Evolutionary conservation across 495 filamentous ascomycete genomes (phyloP), one percentile per base, ranked within the genome.

Genomic region (Daldinia vernicosa): DNA sequence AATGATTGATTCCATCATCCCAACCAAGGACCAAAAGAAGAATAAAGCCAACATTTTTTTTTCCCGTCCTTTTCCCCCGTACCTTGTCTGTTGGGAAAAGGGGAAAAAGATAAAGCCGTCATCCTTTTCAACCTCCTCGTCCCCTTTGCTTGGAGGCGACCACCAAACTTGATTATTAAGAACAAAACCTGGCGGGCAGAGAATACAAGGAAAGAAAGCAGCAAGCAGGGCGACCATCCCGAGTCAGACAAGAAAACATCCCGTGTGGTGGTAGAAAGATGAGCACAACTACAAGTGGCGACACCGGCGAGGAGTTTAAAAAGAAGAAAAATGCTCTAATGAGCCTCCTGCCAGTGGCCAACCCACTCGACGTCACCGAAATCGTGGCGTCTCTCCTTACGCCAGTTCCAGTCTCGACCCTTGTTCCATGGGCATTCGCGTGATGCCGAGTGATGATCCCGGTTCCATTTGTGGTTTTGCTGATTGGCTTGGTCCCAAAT

Each of bases 341-440:
- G 80, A 70, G 81, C 73, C 55, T 92, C 89, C 74, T 91, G 86
- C 91, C 92, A 95, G 79, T 89, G 92, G 82, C 93, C 94, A 86
- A 97, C 92, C 86, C 93, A 94, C 85, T 94, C 93, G 77, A 91
- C 80, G 77, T 93, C 92, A 74, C 89, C 89, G 76, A 91, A 86
- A 76, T 89, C 82, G 72, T 84, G 83, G 70, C 85, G 87, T 74
- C 88, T 87, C 70, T 89, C 84, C 70, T 85, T 88, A 70, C 91
- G 91, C 91, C 91, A 93, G 69, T 85, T 82, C 78, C 79, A 84
- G 59, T 76, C 74, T 71, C 74, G 71, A 60, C 82, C 80, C 73
- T 81, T 81, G 63, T 65, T 82, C 75, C 81, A 81, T 26, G 83
- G 83, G 74, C 81, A 84, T 37, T 81, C 81, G 47, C 71, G 74